Percentiles rank a stretch among this genome's conserved stretches.
Conservation (phyloP, 768 basidiomycete species). For the Brasilioporus rufonigricans region DNA sequence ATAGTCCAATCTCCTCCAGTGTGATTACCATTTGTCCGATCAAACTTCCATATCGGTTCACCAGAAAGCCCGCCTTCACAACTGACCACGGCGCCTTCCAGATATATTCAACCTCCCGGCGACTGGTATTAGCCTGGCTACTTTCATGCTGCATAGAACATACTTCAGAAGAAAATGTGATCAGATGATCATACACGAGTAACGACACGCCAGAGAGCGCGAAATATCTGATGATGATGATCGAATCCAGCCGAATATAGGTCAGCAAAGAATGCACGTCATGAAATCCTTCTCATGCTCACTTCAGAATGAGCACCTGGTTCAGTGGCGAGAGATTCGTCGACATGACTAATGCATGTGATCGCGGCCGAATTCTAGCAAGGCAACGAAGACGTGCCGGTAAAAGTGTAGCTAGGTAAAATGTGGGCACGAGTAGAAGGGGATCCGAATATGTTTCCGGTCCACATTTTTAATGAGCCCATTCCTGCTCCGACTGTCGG, state of each 20-base stretch:
- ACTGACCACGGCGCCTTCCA: slow-evolving; percentile 15
- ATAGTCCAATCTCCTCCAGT: slow-evolving; percentile 1
- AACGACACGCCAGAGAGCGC: slow-evolving; percentile 1
- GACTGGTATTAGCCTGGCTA: neutral
- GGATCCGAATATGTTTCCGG: neutral
- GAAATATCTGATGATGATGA: slow-evolving; percentile 1
- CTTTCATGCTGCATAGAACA: neutral
- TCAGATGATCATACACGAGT: slow-evolving; percentile 9
- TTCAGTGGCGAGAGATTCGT: neutral
- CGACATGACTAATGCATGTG: neutral
- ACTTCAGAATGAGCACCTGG: neutral
- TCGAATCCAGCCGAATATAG: neutral
- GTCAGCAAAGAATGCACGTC: neutral
- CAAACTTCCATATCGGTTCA: slow-evolving; percentile 19
- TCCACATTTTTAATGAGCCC: neutral
- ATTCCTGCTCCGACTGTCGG: neutral
- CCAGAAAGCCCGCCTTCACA: slow-evolving; percentile 12
- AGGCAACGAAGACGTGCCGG: neutral
- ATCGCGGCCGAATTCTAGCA: neutral
- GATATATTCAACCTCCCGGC: slow-evolving; percentile 1
- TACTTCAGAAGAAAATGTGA: slow-evolving; percentile 13
- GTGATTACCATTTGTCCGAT: slow-evolving; percentile 9
- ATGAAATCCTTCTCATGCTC: neutral
- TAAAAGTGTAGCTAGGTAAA: neutral
- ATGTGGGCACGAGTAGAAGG: neutral